Evolutionary conservation across 805 yeast genomes (phyloP).

Genomic region (Candida nonsorbophila): DNA sequence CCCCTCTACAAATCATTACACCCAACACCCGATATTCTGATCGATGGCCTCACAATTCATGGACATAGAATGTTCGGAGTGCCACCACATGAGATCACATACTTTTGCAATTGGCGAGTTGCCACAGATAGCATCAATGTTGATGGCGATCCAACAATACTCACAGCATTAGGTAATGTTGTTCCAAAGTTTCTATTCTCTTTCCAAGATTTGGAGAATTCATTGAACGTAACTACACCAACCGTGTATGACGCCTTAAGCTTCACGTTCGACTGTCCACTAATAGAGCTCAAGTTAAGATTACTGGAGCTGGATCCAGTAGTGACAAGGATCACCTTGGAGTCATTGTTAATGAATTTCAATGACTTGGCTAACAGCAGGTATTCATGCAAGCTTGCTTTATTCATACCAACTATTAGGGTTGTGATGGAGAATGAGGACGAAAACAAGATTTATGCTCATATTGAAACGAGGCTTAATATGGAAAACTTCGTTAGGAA

Average conservation of each 20-base stretch:
- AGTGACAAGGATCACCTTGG: conserved; percentile 6
- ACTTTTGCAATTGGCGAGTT: conserved; percentile 87
- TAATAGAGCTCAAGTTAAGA: conserved; percentile 39
- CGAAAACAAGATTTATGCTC: conserved; percentile 21
- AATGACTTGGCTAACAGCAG: conserved; percentile 69
- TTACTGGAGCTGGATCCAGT: too few species aligned
- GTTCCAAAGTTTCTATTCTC: conserved; percentile 53
- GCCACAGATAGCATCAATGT: conserved; percentile 54
- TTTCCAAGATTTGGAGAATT: conserved; percentile 71
- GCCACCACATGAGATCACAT: conserved; percentile 86
- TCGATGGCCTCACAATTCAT: conserved; percentile 62
- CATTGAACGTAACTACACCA: conserved; percentile 52
- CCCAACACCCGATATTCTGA: conserved; percentile 36
- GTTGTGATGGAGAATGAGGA: conserved; percentile 18
- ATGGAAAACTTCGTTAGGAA: conserved; percentile 56
- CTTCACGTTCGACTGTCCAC: conserved; percentile 51
- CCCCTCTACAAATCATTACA: conserved; percentile 15
- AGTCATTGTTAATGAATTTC: conserved; percentile 32
- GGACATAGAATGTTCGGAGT: conserved; percentile 92
- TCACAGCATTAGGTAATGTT: conserved; percentile 39
- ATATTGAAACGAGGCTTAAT: conserved; percentile 52
- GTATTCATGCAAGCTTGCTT: conserved; percentile 51
- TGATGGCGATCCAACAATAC: conserved; percentile 43
- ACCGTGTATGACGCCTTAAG: conserved; percentile 65
- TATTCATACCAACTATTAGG: conserved; percentile 45